phyloP scores from a whole-genome alignment of 2,329 filamentous ascomycete species.

The Colletotrichum filicis region DNA sequence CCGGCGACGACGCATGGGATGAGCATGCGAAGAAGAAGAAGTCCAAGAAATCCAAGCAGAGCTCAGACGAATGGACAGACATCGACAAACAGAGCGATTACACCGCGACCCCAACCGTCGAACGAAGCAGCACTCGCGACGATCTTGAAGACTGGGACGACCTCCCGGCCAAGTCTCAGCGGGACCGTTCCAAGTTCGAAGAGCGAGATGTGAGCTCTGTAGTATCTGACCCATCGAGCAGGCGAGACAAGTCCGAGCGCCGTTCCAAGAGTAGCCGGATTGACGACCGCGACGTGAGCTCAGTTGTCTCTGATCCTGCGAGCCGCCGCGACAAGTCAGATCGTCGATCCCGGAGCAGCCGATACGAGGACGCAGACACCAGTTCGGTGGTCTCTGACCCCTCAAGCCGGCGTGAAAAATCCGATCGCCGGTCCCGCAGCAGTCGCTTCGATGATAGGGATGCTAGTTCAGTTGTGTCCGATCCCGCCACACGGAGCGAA shows the following conservation, averaged over 20 bases:
- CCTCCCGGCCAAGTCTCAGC: slow-evolving; percentile 23
- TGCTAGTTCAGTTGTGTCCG: slow-evolving; percentile 60
- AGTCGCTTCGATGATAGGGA: slow-evolving; percentile 52
- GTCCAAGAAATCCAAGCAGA: slow-evolving; percentile 41
- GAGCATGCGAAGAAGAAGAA: slow-evolving; percentile 44
- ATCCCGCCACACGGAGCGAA: slow-evolving; percentile 47
- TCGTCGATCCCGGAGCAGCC: slow-evolving; percentile 48
- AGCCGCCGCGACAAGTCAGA: slow-evolving; percentile 46
- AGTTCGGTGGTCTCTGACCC: slow-evolving; percentile 53
- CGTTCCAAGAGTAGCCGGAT: slow-evolving; percentile 49
- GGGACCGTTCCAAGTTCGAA: slow-evolving; percentile 44
- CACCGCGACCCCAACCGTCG: neutral
- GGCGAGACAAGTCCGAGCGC: slow-evolving; percentile 47
- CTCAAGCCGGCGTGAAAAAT: slow-evolving; percentile 21
- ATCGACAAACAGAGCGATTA: slow-evolving; percentile 28
- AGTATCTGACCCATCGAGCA: slow-evolving; percentile 55
- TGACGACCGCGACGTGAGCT: slow-evolving; percentile 60
- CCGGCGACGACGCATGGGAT: slow-evolving; percentile 41
- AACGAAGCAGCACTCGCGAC: slow-evolving; percentile 9
- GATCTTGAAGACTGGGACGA: slow-evolving; percentile 20
- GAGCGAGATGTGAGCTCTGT: slow-evolving; percentile 62
- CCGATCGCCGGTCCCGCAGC: neutral
- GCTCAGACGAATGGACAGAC: slow-evolving; percentile 36
- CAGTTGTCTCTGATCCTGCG: slow-evolving; percentile 59
- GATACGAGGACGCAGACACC: slow-evolving; percentile 56